phyloP scores from a whole-genome alignment of 495 filamentous ascomycete species.

The Melanomma pulvis-pyrius region DNA sequence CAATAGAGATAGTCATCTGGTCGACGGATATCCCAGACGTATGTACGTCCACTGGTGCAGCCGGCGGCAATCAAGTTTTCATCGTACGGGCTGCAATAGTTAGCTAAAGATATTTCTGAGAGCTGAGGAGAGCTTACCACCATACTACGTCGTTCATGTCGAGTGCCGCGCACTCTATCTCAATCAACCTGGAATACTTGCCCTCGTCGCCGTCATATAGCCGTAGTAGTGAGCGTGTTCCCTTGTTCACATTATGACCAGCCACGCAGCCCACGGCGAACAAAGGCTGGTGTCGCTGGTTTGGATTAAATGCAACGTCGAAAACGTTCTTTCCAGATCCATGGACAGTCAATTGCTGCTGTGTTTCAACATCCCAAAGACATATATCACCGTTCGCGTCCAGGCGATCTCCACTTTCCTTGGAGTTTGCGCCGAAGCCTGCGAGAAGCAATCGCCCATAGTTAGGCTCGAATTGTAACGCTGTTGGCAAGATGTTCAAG shows the following conservation, averaged over 20 bases:
- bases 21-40: conserved; percentile 80
- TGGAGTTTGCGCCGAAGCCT: conserved; percentile 69
- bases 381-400: conserved; percentile 68
- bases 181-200: conserved; percentile 50
- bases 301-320: conserved; percentile 77
- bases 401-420: conserved; percentile 58
- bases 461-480: conserved; percentile 70
- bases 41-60: conserved; percentile 80
- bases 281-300: conserved; percentile 54
- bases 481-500: conserved; percentile 67
- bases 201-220: conserved; percentile 51
- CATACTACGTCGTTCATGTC: conserved; percentile 86
- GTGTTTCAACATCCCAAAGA: conserved; percentile 65
- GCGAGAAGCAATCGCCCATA: conserved; percentile 65
- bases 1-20: conserved; percentile 61
- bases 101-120: neutral
- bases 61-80: conserved; percentile 72
- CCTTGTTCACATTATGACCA: conserved; percentile 42
- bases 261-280: conserved; percentile 54
- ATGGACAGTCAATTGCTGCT: conserved; percentile 47
- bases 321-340: conserved; percentile 73
- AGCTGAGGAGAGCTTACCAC: neutral
- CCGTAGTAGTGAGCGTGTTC: conserved; percentile 55
- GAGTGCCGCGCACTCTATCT: conserved; percentile 70
- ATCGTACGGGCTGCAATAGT: conserved; percentile 40